Base-by-base conservation (phyloP, 768 basidiomycete species). In the Xerocomus spinulosus region DNA sequence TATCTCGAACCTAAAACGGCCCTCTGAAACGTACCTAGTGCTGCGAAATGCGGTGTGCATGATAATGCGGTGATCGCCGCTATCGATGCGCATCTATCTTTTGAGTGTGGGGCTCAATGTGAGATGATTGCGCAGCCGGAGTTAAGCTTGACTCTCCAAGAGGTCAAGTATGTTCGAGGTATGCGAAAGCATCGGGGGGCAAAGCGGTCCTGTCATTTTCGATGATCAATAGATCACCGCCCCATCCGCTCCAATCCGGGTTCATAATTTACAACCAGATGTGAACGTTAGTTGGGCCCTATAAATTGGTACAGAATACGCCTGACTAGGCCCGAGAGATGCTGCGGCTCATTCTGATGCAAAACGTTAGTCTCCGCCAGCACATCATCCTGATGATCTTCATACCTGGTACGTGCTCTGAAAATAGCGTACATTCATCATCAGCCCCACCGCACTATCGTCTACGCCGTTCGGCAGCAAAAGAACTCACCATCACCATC, bases 231-330 rank as follows among this genome's bases (percentile, higher is more conserved):
- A 34, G 14, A 9, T 25, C 17, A 32, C 18, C 13, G 18, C 29
- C 29, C 20, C 9, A 9, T 20, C 13, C 28, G 40, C 29, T 29
- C 17, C 13, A 28, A n/a, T 30, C 41, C 18, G 29, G 12, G 29
- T 9, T 18, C 14, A 28, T 28, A 28, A 9, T 15, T 39, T 17
- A 40, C 12, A n/a, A 20, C 13, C 37, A 9, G 20, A 24, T 35
- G 14, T 3, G n/a, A 25, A 7, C 10, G 5, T 54, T 51, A 92
- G 65, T 92, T 92, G 1, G 91, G 87, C 3, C 92, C 92, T 60
- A 94, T 81, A 51, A 93, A 89, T 60, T 94, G 91, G 63, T 92
- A 94, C 58, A 93, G 53, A 53, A 93, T 80, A 48, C 84, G 74
- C 52, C 90, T 73, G 5, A 93, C 88, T 14, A 93, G 71, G 2